Percentiles rank a stretch among this genome's conserved stretches.
phyloP scores from a whole-genome alignment of 495 filamentous ascomycete genomes.

The Cairneyella variabilis region DNA sequence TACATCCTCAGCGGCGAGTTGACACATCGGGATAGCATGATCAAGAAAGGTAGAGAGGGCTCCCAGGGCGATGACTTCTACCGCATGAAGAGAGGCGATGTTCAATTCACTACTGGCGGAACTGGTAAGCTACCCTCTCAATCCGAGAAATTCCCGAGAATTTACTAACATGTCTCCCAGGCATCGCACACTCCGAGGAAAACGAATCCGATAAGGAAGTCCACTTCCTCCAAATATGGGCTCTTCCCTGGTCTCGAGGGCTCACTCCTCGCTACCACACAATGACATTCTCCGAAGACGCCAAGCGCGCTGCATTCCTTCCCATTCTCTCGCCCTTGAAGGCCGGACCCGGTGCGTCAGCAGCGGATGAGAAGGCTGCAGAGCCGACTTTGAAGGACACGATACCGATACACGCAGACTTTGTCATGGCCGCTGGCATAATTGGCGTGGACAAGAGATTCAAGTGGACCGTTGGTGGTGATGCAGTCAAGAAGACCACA shows the following conservation, averaged over 20 bases:
- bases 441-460: slow-evolving; percentile 52
- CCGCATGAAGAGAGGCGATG: slow-evolving; percentile 70
- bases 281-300: slow-evolving; percentile 59
- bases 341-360: slow-evolving; percentile 54
- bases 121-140: slow-evolving; percentile 40
- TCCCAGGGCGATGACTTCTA: slow-evolving; percentile 54
- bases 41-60: slow-evolving; percentile 50
- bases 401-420: slow-evolving; percentile 77
- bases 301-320: slow-evolving; percentile 64
- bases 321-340: slow-evolving; percentile 68
- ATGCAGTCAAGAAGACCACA: slow-evolving; percentile 36
- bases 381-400: slow-evolving; percentile 53
- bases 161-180: slow-evolving; percentile 26
- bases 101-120: slow-evolving; percentile 80
- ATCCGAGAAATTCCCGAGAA: slow-evolving; percentile 6
- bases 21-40: slow-evolving; percentile 76
- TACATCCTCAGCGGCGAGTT: slow-evolving; percentile 78
- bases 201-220: slow-evolving; percentile 63
- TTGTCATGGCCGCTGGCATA: slow-evolving; percentile 69
- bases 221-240: slow-evolving; percentile 85
- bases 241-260: slow-evolving; percentile 62
- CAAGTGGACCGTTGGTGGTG: slow-evolving; percentile 57
- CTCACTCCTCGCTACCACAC: slow-evolving; percentile 70
- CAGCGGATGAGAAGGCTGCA: slow-evolving; percentile 54
- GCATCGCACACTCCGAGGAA: slow-evolving; percentile 73